Evolutionary conservation across 2,329 filamentous ascomycete species (phyloP).

Genomic region (Colletotrichum siamense): DNA sequence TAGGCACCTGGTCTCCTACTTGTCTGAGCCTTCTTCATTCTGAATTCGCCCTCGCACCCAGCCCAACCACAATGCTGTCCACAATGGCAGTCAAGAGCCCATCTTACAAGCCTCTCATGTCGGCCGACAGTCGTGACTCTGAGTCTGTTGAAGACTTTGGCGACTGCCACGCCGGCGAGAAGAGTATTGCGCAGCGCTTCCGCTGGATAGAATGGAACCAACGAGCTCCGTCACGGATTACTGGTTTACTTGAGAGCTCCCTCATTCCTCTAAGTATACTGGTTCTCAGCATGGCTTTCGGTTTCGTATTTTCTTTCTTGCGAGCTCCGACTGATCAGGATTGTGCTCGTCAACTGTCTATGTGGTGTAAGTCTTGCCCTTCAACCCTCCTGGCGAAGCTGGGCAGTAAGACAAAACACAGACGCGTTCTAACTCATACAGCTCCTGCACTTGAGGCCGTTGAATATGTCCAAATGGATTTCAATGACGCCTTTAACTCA

Average conservation of each 20-base stretch:
- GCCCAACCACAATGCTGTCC: background rate
- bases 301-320: background rate
- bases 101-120: constrained; percentile 3
- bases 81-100: background rate
- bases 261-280: background rate
- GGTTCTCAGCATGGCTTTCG: background rate
- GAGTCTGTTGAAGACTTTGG: background rate
- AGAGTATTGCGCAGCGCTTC: background rate
- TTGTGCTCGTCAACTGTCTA: background rate
- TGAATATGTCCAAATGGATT: background rate
- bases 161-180: background rate
- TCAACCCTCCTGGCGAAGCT: background rate
- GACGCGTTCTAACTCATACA: background rate
- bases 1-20: background rate
- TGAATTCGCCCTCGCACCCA: background rate
- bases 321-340: background rate
- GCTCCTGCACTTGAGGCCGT: constrained; percentile 9
- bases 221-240: background rate
- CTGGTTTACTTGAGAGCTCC: background rate
- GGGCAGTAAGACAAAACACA: background rate
- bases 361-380: constrained; percentile 5
- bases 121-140: background rate
- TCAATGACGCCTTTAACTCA: background rate
- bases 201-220: background rate
- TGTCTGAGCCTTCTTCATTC: background rate